Conservation (phyloP, 2,329 filamentous ascomycete genomes). For the Arthrinium phaeospermum region DNA sequence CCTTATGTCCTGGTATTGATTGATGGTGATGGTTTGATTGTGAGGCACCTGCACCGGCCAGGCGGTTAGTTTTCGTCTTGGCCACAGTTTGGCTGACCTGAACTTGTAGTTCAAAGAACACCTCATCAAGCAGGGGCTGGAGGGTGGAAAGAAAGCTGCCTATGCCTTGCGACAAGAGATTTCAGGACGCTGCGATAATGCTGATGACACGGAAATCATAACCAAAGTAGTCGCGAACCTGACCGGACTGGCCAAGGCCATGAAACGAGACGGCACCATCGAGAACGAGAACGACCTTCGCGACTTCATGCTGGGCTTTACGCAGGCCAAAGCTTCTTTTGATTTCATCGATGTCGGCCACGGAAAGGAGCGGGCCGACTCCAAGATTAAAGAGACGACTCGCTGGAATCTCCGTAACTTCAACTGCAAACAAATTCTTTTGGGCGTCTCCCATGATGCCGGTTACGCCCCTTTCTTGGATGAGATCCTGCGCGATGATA, state of each 20-base stretch:
- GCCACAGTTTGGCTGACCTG: conserved; percentile 17
- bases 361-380: conserved; percentile 63
- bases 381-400: conserved; percentile 63
- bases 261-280: conserved; percentile 55
- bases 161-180: conserved; percentile 55
- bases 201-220: conserved; percentile 57
- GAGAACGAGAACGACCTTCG: conserved; percentile 52
- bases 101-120: conserved; percentile 59
- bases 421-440: conserved; percentile 66
- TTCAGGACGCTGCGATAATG: conserved; percentile 50
- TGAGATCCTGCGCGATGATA: conserved; percentile 54
- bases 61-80: conserved; percentile 25
- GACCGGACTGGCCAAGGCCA: conserved; percentile 52
- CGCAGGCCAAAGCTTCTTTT: conserved; percentile 62
- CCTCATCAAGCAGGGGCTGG: conserved; percentile 59
- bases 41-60: conserved; percentile 39
- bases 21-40: conserved; percentile 68
- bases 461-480: conserved; percentile 65
- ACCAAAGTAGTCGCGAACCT: conserved; percentile 64
- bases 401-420: conserved; percentile 64
- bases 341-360: conserved; percentile 69
- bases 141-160: conserved; percentile 60
- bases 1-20: conserved; percentile 66
- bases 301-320: conserved; percentile 66
- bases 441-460: conserved; percentile 67